phyloP scores from a whole-genome alignment of 768 basidiomycete species.

The Leccinellum rugosiceps region DNA sequence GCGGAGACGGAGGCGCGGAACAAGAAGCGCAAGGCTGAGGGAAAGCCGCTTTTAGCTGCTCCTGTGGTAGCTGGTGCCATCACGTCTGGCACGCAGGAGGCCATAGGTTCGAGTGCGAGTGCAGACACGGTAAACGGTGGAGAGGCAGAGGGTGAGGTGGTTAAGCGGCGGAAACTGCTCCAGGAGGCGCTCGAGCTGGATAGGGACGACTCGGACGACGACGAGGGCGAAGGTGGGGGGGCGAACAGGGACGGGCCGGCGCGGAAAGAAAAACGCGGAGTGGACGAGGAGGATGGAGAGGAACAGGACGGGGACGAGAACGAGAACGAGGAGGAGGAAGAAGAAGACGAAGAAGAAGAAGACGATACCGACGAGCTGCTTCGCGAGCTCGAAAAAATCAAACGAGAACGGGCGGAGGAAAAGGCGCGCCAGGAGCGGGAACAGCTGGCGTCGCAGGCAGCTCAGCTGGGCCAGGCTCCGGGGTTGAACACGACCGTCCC shows the following conservation, averaged over 20 bases:
- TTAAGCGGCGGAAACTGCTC: constrained; percentile 83
- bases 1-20: constrained; percentile 88
- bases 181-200: constrained; percentile 87
- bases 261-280: constrained; percentile 29
- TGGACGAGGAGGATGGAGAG: constrained; percentile 74
- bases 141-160: constrained; percentile 62
- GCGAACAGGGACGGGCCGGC: constrained; percentile 51
- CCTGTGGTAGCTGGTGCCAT: constrained; percentile 14
- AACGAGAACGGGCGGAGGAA: constrained; percentile 92
- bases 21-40: constrained; percentile 91
- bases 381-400: constrained; percentile 97
- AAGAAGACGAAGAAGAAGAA: constrained; percentile 66
- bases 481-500: constrained; percentile 72
- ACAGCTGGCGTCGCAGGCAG: constrained; percentile 56
- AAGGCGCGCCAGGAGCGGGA: constrained; percentile 80
- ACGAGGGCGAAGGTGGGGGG: constrained; percentile 43
- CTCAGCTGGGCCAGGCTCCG: constrained; percentile 72
- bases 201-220: constrained; percentile 84
- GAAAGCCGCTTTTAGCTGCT: constrained; percentile 42
- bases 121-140: constrained; percentile 24
- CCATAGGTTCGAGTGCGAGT: background rate
- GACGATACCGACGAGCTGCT: constrained; percentile 83
- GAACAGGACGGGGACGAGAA: constrained; percentile 51
- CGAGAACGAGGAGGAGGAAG: constrained; percentile 51
- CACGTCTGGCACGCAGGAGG: background rate